Percentiles rank a stretch among this genome's conserved stretches.
These are phyloP conservation scores for Tilletia horrida DNA, from an alignment of 1,284 basidiomycete genomes.

Conservation along the genomic window DNA sequence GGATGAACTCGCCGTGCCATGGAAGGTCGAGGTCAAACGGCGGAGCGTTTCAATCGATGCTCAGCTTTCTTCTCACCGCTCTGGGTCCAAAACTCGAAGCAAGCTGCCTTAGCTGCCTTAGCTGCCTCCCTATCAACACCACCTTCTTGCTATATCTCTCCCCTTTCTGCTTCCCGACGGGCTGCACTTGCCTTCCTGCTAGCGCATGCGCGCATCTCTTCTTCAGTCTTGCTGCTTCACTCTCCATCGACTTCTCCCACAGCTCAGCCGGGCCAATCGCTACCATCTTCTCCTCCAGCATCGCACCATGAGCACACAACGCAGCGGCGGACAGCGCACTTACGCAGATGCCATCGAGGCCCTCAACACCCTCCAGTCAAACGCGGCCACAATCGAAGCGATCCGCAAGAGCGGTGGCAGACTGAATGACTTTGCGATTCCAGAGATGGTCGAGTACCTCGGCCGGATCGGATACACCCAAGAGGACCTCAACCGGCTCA, in stretches of 20 bases:
- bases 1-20: too few species aligned
- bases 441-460: conserved; percentile 88
- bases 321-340: neutral
- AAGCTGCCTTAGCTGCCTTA: too few species aligned
- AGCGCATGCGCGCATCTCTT: neutral
- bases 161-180: too few species aligned
- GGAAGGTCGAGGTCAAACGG: too few species aligned
- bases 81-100: too few species aligned
- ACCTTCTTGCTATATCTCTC: too few species aligned
- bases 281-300: neutral
- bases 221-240: too few species aligned
- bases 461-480: conserved; percentile 77
- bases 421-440: conserved; percentile 69
- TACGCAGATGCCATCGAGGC: conserved; percentile 73
- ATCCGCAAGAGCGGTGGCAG: conserved; percentile 72
- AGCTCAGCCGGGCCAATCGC: neutral
- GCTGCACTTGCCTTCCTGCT: neutral
- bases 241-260: too few species aligned
- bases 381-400: conserved; percentile 84
- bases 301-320: neutral
- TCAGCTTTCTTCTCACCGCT: too few species aligned
- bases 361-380: conserved; percentile 89
- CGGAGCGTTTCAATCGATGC: too few species aligned
- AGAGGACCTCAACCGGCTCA: conserved; percentile 77
- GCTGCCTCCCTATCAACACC: too few species aligned